Base-by-base conservation (phyloP, 441 rosid species). In the Croton laevigatus region DNA sequence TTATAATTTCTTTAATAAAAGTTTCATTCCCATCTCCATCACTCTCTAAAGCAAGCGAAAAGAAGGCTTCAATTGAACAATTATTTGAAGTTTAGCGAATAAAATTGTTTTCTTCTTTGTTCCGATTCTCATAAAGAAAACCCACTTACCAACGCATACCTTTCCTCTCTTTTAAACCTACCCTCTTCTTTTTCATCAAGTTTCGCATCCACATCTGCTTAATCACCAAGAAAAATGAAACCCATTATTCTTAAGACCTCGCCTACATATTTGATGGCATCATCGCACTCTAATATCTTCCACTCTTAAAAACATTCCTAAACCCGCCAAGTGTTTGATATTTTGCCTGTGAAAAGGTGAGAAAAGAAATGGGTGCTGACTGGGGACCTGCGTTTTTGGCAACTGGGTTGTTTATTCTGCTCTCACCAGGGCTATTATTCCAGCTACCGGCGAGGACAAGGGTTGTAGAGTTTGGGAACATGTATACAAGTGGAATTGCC, bases 401-500 rank as follows among this genome's bases (percentile, higher is more conserved):
- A 0, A 94, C 81, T 72, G 86, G 22, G 20, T 36, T 94, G 75
- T 94, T 94, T 88, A 85, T 94, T 70, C 77, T 94, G 53, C 68
- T 94, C 48, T 94, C 97, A 20, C 97, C 98, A 17, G 97, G 98
- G 10, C 78, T 91, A 58, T 71, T 92, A 68, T 88, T 90, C 79
- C 98, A 94, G 85, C 40, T 92, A 66, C 98, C 97, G 0, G 88
- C 93, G 10, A 92, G 85, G 53, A 69, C 77, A 1, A 82, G 98
- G 48, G 88, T 90, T 36, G 78, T 92, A 9, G 98, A 94, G 73
- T 94, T 94, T 32, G 97, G 97, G n/a, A 94, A 92, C 88, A 88
- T 92, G 97, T 72, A 66, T 40, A 94, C 97, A 1, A 91, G 99
- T 67, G 96, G 96, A 71, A 90, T 92, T 23, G 82, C 99, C 2